Base-by-base conservation (phyloP, 1,284 basidiomycete species). In the Pholiota adiposa region DNA sequence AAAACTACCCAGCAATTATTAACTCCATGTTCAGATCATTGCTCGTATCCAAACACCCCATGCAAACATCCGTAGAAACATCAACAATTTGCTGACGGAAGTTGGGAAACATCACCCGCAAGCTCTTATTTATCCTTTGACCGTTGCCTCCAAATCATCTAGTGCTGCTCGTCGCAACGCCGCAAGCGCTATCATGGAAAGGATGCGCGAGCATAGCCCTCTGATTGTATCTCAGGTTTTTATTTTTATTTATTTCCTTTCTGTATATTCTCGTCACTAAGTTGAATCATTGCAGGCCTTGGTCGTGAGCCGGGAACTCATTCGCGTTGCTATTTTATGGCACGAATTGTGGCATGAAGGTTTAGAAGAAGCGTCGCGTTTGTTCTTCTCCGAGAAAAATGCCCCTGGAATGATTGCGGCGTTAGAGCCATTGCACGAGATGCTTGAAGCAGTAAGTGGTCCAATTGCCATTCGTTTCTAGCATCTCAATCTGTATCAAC, bases 271-370 rank as follows among this genome's bases (percentile, higher is more conserved):
- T 46, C 14, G 44, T 52, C 12, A 44, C 16, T 58, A 9, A 56
- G 48, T 59, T 38, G 55, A 52, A 41, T 43, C 16, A 23, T 52
- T 63, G n/a, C 61, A 94, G 88, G 97, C 97, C 12, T 78, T 92
- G 56, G 75, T 98, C 18, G 95, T 99, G 71, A 94, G 93, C 73
- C 90, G 94, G 50, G 97, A 99, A 74, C 85, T 99, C 31, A 98
- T 99, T 66, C 90, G 97, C 14, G 95, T 98, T 3, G 97, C 97
- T 2, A 99, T 99, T 63, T 80, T 99, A 18, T 99, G 97, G 97
- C 96, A 99, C 70, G 97, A 99, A 74, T 83, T 97, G 70, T 99
- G 97, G 97, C 96, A 98, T 70, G 97, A 99, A 78, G 96, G 95
- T 12, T 81, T 99, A 21, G 97, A 99, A 77, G 97, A 99, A 75